These are phyloP conservation scores for Zymoseptoria tritici DNA, from an alignment of 2,329 filamentous ascomycete species.

Conservation along the genomic window DNA sequence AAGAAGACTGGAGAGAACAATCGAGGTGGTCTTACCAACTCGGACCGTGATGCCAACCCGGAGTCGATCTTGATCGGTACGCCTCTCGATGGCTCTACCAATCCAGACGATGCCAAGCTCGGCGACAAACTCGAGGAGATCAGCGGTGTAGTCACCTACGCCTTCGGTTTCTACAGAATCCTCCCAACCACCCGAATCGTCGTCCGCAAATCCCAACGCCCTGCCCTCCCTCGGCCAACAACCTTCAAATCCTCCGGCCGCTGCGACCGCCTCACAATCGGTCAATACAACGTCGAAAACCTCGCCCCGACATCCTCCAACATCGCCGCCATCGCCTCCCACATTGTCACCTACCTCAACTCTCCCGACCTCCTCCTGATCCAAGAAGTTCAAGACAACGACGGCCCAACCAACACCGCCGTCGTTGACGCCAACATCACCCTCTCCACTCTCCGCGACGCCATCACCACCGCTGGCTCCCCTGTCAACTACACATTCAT, in stretches of 20 bases:
- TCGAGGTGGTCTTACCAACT: slow-evolving; percentile 58
- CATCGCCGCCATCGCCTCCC: slow-evolving; percentile 51
- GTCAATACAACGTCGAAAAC: slow-evolving; percentile 65
- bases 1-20: slow-evolving; percentile 54
- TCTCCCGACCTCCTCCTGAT: slow-evolving; percentile 60
- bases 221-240: slow-evolving; percentile 44
- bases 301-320: slow-evolving; percentile 50
- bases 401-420: slow-evolving; percentile 54
- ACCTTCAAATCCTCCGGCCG: slow-evolving; percentile 47
- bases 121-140: slow-evolving; percentile 59
- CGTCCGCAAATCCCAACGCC: slow-evolving; percentile 39
- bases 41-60: slow-evolving; percentile 58
- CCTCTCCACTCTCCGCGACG: slow-evolving; percentile 47
- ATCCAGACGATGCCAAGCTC: slow-evolving; percentile 53
- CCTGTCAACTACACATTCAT: slow-evolving; percentile 51
- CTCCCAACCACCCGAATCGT: slow-evolving; percentile 54
- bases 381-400: slow-evolving; percentile 65
- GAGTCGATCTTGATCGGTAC: slow-evolving; percentile 59
- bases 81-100: slow-evolving; percentile 58
- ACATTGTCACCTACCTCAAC: slow-evolving; percentile 58
- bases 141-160: slow-evolving; percentile 59
- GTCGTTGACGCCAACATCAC: slow-evolving; percentile 52
- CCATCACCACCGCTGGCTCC: slow-evolving; percentile 43
- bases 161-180: slow-evolving; percentile 62
- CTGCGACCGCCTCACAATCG: slow-evolving; percentile 57